Conservation (phyloP, 2,329 filamentous ascomycete species). For the Penicillium sp. region DNA sequence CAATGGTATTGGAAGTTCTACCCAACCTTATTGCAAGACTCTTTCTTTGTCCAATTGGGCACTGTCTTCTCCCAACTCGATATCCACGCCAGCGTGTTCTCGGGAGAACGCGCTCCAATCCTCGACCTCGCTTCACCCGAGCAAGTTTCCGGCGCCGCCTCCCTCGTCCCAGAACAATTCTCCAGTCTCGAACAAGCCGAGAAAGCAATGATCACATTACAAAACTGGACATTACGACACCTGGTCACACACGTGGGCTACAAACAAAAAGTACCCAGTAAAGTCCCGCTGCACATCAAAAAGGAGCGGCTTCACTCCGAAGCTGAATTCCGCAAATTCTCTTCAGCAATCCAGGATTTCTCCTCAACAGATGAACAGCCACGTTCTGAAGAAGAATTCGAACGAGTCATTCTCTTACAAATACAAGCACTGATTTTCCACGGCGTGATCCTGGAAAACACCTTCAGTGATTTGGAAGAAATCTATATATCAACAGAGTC, state of each 20-base stretch:
- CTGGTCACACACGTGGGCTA: slow-evolving; percentile 9
- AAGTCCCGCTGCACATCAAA: slow-evolving; percentile 6
- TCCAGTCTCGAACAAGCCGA: slow-evolving; percentile 11
- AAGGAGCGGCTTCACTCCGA: slow-evolving; percentile 10
- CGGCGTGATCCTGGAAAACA: slow-evolving; percentile 11
- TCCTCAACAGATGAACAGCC: too few relatives aligned
- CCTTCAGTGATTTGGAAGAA: background rate
- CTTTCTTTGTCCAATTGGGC: slow-evolving; percentile 4
- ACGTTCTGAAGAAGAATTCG: background rate
- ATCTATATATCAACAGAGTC: slow-evolving; percentile 2
- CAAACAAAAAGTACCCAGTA: slow-evolving; percentile 5
- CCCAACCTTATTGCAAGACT: background rate
- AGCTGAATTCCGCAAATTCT: slow-evolving; percentile 2
- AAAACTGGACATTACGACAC: slow-evolving; percentile 22
- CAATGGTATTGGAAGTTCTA: slow-evolving; percentile 8
- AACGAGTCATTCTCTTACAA: slow-evolving; percentile 9
- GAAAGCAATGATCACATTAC: slow-evolving; percentile 14
- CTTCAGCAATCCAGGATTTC: too few relatives aligned
- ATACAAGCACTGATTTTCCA: slow-evolving; percentile 13
- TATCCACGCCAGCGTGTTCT: slow-evolving; percentile 21
- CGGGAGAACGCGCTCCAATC: slow-evolving; percentile 7
- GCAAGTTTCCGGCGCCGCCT: background rate
- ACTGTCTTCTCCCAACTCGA: slow-evolving; percentile 18
- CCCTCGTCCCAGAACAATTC: slow-evolving; percentile 4
- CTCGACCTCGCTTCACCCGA: slow-evolving; percentile 8